Percentiles rank a stretch among this genome's conserved stretches.
These are phyloP conservation scores for Paraphoma sp. DNA, from an alignment of 2,329 filamentous ascomycete species.

Conservation along the genomic window DNA sequence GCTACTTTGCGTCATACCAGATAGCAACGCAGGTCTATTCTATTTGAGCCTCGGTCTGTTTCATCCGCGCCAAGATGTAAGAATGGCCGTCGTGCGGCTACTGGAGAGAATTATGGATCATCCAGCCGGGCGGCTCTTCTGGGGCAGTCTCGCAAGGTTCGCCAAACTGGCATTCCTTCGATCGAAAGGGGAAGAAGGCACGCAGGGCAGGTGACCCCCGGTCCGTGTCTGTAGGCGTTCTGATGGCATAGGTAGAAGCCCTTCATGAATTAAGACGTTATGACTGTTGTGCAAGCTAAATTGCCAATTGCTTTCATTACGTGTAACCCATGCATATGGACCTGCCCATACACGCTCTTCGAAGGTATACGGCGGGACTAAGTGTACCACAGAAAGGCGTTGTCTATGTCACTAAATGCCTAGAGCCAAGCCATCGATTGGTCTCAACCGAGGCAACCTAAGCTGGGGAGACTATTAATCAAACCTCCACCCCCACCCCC, in stretches of 20 bases:
- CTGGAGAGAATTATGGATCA: conserved; percentile 84
- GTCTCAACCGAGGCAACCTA: no score
- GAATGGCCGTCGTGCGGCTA: conserved; percentile 77
- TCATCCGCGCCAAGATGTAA: conserved; percentile 82
- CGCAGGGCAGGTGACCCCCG: neutral
- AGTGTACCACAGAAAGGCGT: neutral
- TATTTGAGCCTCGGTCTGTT: conserved; percentile 91
- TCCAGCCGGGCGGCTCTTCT: conserved; percentile 92
- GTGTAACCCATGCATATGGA: neutral
- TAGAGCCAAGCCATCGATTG: neutral
- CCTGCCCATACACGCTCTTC: neutral
- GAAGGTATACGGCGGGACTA: neutral
- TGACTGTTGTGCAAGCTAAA: neutral
- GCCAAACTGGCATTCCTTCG: conserved; percentile 85
- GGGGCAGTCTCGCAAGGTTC: conserved; percentile 84
- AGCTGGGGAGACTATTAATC: no score
- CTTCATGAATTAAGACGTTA: neutral
- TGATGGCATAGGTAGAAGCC: neutral
- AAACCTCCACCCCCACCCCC: no score
- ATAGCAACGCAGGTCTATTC: conserved; percentile 87
- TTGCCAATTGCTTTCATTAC: neutral
- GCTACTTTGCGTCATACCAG: conserved; percentile 80
- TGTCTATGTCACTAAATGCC: neutral
- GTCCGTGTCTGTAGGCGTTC: neutral
- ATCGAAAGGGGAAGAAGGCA: conserved; percentile 68